Conservation (phyloP, 805 yeast genomes). For the Ogataea siamensis region DNA sequence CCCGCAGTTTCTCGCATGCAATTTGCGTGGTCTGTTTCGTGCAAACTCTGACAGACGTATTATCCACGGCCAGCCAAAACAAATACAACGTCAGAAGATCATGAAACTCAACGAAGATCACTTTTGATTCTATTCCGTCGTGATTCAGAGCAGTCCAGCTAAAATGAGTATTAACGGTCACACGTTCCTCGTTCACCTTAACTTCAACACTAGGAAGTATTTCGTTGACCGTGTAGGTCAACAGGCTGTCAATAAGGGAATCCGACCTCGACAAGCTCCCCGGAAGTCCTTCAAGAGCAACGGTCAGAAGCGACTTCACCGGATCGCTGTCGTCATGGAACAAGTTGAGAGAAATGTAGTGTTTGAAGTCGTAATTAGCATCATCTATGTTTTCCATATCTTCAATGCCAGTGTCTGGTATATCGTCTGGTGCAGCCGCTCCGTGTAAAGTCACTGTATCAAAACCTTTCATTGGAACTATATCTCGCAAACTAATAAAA, state of each 20-base stretch:
- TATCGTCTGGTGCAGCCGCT: too few relatives aligned
- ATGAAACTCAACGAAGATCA: slow-evolving; percentile 28
- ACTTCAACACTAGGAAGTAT: slow-evolving; percentile 6
- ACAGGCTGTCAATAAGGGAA: slow-evolving; percentile 21
- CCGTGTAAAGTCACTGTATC: slow-evolving; percentile 8
- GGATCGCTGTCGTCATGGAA: slow-evolving; percentile 8
- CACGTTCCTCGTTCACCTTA: slow-evolving; percentile 1
- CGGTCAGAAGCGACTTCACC: slow-evolving; percentile 10
- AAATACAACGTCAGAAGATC: slow-evolving; percentile 29
- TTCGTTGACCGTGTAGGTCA: slow-evolving; percentile 16
- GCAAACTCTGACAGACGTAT: slow-evolving; percentile 5
- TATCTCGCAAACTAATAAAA: slow-evolving; percentile 17
- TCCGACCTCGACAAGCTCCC: slow-evolving; percentile 15
- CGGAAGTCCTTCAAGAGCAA: slow-evolving; percentile 24
- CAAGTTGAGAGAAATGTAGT: slow-evolving; percentile 8
- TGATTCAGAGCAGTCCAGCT: slow-evolving; percentile 27
- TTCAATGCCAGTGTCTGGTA: too few relatives aligned
- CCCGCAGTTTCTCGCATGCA: slow-evolving; percentile 15
- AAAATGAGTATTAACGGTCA: slow-evolving; percentile 12
- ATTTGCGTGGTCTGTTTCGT: slow-evolving; percentile 7
- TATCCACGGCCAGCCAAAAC: slow-evolving; percentile 18
- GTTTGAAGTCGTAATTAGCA: slow-evolving; percentile 10
- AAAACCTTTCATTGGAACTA: slow-evolving; percentile 16
- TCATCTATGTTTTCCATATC: too few relatives aligned
- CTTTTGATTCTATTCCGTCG: slow-evolving; percentile 18